Conservation (phyloP, 768 basidiomycete genomes). For the Suillus variegatus region DNA sequence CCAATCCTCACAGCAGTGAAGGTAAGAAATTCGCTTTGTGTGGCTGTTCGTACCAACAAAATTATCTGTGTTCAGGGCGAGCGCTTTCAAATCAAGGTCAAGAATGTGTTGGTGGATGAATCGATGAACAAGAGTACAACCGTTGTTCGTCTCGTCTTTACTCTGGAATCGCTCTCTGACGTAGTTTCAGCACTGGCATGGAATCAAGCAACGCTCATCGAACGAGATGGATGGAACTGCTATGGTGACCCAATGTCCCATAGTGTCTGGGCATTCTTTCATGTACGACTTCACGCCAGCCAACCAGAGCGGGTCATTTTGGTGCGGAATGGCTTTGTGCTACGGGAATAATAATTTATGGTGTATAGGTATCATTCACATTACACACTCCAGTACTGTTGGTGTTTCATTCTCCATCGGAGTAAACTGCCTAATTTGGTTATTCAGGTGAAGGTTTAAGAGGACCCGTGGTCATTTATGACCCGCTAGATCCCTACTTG, state of each 20-base stretch:
- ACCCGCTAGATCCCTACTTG: constrained; percentile 29
- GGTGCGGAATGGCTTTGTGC: constrained; percentile 28
- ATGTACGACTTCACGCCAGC: constrained; percentile 34
- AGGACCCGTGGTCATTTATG: constrained; percentile 41
- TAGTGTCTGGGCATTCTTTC: constrained; percentile 34
- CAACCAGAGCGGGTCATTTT: constrained; percentile 38
- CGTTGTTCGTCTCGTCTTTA: constrained; percentile 26
- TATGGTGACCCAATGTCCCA: constrained; percentile 46
- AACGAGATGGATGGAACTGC: constrained; percentile 45
- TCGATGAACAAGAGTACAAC: constrained; percentile 41
- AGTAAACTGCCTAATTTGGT: background rate
- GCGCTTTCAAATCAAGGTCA: constrained; percentile 35
- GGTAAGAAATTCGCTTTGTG: constrained; percentile 1
- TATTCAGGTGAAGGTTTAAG: constrained; percentile 13
- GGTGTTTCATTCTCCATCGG: background rate
- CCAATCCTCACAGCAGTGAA: constrained; percentile 39
- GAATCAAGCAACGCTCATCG: constrained; percentile 39
- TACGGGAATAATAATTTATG: background rate
- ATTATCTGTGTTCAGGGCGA: constrained; percentile 28
- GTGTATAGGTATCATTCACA: constrained; percentile 33
- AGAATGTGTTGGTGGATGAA: constrained; percentile 36
- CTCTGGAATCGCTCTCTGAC: background rate
- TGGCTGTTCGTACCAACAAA: background rate
- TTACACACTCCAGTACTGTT: constrained; percentile 44
- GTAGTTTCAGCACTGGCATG: constrained; percentile 39